Evolutionary conservation across 2,329 filamentous ascomycete species (phyloP), one percentile per base, ranked within the genome.

Genomic region (Botrytis paeoniae): DNA sequence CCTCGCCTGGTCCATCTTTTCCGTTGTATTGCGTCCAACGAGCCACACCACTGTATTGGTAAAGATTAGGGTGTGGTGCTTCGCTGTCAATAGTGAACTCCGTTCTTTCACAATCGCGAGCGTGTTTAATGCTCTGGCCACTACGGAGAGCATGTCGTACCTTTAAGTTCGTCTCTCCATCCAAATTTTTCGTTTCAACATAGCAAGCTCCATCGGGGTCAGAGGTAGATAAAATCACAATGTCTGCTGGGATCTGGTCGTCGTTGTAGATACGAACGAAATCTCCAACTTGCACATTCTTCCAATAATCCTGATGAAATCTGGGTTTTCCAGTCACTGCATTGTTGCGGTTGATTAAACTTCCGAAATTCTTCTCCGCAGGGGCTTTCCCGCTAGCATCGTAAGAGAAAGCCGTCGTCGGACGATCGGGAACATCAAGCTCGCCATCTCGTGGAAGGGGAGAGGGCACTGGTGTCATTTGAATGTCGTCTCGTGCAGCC

Each of bases 131-230:
- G 64, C 89, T 86, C 70, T 92, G 91, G 20, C 95, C 93, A 79
- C 93, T 96, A 76, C 95, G 93, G 60, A 99, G 87, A 32, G 96
- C 94, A 80, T 95, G 93, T 74, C 96, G 92, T 75, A 98, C 94
- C 83, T 99, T 99, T 75, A 99, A 85, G 79, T 99, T 99, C 3
- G 96, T 99, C 84, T 99, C 96, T 69, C 96, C 96, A 80, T 99
- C 96, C 85, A 99, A 82, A 81, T 97, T 98, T 85, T 98, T 99
- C 3, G 96, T 99, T 83, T 99, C 96, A 35, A 99, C 92, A 79
- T 98, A 99, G 83, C 96, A 99, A 54, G 93, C 93, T 69, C 96
- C 96, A 78, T 99, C 96, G 0, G 92, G 88, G 78, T 98, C 96
- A 3, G 96, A 97, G 0, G 96, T 98, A 3, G 96, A 93, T 37